phyloP scores from a whole-genome alignment of 1,139 yeast species.

The Magnusiomyces tetraspermus region DNA sequence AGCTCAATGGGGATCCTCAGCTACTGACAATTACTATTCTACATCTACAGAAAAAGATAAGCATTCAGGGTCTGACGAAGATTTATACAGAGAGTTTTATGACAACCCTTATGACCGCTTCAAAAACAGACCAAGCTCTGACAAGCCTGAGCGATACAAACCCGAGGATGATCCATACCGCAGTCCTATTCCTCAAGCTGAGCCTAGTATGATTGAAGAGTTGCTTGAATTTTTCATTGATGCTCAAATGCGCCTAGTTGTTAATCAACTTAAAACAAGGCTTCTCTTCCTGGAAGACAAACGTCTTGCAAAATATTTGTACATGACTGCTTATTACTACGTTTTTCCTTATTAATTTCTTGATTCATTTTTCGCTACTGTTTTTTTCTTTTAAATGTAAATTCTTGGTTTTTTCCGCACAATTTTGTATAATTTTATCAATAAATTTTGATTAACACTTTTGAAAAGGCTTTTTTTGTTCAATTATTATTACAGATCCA shows the following conservation, averaged over 20 bases:
- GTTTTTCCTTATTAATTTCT: background rate
- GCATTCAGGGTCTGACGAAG: too few species aligned
- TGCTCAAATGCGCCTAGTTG: background rate
- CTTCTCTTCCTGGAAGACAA: conserved; percentile 1
- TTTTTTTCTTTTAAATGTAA: too few species aligned
- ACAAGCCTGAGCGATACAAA: background rate
- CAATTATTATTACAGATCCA: background rate
- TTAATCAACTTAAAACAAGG: background rate
- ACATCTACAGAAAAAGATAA: background rate
- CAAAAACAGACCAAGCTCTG: background rate
- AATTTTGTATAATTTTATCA: too few species aligned
- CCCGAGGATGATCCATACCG: background rate
- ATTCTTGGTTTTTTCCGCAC: too few species aligned
- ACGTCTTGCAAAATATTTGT: conserved; percentile 2
- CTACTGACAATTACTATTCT: background rate
- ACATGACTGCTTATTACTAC: background rate
- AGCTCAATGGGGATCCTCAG: background rate
- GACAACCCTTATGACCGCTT: background rate
- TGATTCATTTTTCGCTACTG: background rate
- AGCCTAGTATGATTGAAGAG: background rate
- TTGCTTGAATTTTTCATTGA: background rate
- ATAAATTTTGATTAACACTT: too few species aligned
- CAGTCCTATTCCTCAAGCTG: background rate
- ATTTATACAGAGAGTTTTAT: too few species aligned
- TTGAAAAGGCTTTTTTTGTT: too few species aligned